Base-by-base conservation (phyloP, 768 basidiomycete species). In the Tephrocybe rancida region DNA sequence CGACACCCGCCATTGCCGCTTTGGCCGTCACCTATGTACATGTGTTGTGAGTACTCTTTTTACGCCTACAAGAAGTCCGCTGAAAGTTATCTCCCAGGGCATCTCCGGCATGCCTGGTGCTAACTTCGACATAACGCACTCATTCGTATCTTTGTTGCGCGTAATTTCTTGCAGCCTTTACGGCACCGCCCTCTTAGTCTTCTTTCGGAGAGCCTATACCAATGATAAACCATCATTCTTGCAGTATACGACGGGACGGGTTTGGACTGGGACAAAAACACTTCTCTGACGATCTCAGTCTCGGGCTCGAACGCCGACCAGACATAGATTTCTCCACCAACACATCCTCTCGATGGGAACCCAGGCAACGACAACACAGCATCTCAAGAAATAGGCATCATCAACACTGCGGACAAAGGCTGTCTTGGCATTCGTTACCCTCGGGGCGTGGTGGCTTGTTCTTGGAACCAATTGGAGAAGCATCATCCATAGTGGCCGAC, bases 271-370 rank as follows among this genome's bases (percentile, higher is more conserved):
- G n/a, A n/a, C n/a, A 62, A 50, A 67, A 67, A 47, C 79, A 73
- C 39, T 80, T 76, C 58, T 90, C 88, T 27, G 89, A 91, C 64
- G 90, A 92, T 70, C 80, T 90, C 55, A 82, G 82, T 43, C 79
- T 93, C 57, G 89, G 90, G 61, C 83, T 93, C 56, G 91, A 93
- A 65, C 84, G 80, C 48, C 84, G 90, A 70, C 80, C 92, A 37
- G 77, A 84, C 41, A 76, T 79, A 63, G 88, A 89, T 44, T 82
- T 82, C 3, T 76, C 73, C 77, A 6, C 76, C 78, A 24, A 67
- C 67, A 0, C 57, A 69, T 57, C 53, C 63, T 54, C 48, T 52
- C 14, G 57, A 64, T 44, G 38, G 44, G 49, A 50, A 7, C 30
- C 30, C 6, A 6, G 30, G 6, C 6, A 6, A 45, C 6, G 43